Percentiles rank a stretch among this genome's conserved stretches.
Conservation (phyloP, 768 basidiomycete genomes). For the Omphalotus guepiniiformis region DNA sequence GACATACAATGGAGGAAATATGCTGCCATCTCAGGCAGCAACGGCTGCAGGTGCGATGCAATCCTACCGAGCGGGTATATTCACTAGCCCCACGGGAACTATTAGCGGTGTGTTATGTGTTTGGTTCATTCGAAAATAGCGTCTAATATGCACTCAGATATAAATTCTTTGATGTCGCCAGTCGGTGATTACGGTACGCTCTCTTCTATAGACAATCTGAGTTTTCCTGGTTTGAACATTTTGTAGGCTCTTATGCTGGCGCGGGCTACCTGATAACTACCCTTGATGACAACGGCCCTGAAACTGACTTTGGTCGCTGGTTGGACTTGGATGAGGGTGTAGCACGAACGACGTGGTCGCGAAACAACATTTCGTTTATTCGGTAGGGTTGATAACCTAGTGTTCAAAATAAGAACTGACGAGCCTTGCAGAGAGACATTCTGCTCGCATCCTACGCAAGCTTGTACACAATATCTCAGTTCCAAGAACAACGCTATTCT, state of each 20-base stretch:
- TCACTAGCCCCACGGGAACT: conserved; percentile 53
- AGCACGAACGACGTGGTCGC: conserved; percentile 56
- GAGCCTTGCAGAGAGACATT: conserved; percentile 42
- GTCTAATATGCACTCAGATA: conserved; percentile 32
- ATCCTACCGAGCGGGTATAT: conserved; percentile 51
- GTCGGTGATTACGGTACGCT: conserved; percentile 56
- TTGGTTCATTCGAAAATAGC: background rate
- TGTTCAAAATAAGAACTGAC: conserved; percentile 5
- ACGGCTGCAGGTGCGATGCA: conserved; percentile 47
- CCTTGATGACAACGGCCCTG: conserved; percentile 34
- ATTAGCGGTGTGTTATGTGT: conserved; percentile 42
- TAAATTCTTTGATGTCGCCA: conserved; percentile 47
- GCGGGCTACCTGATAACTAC: conserved; percentile 59
- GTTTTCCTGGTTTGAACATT: background rate
- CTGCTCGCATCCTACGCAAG: conserved; percentile 60
- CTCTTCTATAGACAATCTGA: conserved; percentile 2
- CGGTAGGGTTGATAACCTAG: conserved; percentile 34
- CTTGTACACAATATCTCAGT: conserved; percentile 57
- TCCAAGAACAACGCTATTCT: conserved; percentile 17
- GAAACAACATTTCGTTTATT: conserved; percentile 39
- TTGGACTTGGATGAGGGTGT: conserved; percentile 65
- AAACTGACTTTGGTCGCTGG: conserved; percentile 56
- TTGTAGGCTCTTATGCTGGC: conserved; percentile 61
- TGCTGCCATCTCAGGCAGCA: conserved; percentile 37
- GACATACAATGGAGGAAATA: conserved; percentile 74